Percentiles rank a stretch among this genome's conserved stretches.
Conservation (phyloP, 768 basidiomycete species). For the Termitomyces eurrhizus region DNA sequence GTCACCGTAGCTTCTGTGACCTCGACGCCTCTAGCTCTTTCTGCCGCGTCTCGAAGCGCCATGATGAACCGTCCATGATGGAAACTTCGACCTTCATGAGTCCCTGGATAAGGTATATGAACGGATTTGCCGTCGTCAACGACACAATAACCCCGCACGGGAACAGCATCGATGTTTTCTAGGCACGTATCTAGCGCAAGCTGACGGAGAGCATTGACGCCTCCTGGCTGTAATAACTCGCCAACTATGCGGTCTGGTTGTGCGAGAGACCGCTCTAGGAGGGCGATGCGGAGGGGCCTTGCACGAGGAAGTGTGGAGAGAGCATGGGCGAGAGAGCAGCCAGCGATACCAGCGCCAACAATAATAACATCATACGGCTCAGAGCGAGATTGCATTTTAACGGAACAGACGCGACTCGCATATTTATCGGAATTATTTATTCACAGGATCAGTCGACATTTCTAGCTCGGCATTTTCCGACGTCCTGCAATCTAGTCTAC, state of each 20-base stretch:
- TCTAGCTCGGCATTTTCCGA: neutral
- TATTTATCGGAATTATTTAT: neutral
- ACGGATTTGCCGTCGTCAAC: conserved; percentile 63
- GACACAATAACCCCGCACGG: conserved; percentile 84
- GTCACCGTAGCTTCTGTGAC: conserved; percentile 84
- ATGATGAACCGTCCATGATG: conserved; percentile 93
- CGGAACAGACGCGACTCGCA: neutral
- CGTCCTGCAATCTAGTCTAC: neutral
- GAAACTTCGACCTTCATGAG: conserved; percentile 76
- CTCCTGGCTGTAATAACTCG: conserved; percentile 93
- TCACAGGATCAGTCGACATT: conserved; percentile 1
- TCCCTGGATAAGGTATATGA: conserved; percentile 83
- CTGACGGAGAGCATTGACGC: conserved; percentile 66
- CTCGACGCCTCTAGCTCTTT: conserved; percentile 59
- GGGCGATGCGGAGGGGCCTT: conserved; percentile 68
- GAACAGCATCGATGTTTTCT: conserved; percentile 86
- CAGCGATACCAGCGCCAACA: conserved; percentile 91
- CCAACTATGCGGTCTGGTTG: conserved; percentile 98
- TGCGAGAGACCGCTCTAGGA: conserved; percentile 87
- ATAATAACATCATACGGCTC: conserved; percentile 71
- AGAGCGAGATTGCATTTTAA: neutral
- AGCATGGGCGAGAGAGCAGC: conserved; percentile 81
- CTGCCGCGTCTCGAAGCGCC: conserved; percentile 66
- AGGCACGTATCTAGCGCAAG: conserved; percentile 77
- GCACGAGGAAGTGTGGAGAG: conserved; percentile 58